Base-by-base conservation (phyloP, 805 yeast species). In the Priceomyces fermenticarens region DNA sequence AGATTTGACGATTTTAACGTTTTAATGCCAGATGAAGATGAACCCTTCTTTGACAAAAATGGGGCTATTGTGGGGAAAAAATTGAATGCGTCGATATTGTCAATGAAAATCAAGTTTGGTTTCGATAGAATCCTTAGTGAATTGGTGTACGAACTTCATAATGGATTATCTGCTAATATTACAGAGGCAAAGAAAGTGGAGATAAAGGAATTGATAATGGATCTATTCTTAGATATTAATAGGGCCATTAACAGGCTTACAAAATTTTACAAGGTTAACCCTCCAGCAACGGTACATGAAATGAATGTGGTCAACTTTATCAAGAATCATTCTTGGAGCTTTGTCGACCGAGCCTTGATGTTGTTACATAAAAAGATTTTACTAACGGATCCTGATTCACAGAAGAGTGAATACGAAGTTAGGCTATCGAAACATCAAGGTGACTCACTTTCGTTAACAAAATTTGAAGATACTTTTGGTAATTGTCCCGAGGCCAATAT, bases 1-100 rank as follows among this genome's bases (percentile, higher is more conserved):
- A 62, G 64, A 42, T 58, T 65, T 30, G 76, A 71, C 39, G 83
- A 78, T 49, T 76, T 73, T 53, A 81, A 80, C 47, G 81, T 81
- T 0, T 60, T 73, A n/a, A 55, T 77, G 48, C 83, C 84, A 0
- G 72, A 67, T 27, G 83, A 63, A 25, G 63, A 64, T 29, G 75
- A 70, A 37, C 70, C 69, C 0, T 45, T 61, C 4, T 55, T 56
- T 38, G 50, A 58, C 40, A 56, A 56, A 14, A 35, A 40, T 16
- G 61, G 60, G 12, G 43, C 65, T 39, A 57, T 65, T 30, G 51
- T 52, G 3, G 65, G 66, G 3, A 58, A 64, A 33, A 60, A 57
- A 20, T 52, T 79, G 25, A 68, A 74, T 45, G 67, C 67, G n/a
- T 62, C 73, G 13, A 65, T 72, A 5, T 62, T 80, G 16, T 73